Evolutionary conservation across 1,284 basidiomycete species (phyloP), one percentile per base, ranked within the genome.

Genomic region (Pseudozyma sp.): DNA sequence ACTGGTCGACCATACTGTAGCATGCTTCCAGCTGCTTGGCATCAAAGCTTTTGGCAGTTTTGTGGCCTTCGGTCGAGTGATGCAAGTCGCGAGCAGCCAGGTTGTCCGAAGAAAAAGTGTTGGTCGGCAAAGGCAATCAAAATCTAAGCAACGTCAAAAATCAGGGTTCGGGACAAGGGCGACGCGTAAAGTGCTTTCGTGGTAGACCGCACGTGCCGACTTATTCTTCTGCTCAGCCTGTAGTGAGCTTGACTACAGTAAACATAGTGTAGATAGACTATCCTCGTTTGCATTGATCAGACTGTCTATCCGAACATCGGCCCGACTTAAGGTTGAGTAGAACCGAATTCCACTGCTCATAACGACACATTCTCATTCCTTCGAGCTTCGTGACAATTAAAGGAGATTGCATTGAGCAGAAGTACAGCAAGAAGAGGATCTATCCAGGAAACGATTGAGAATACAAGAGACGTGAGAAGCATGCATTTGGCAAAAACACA

Each of bases 351-450:
- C 25, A 31, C 25, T 31, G 25, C 25, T 31, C 25, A 31, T 31
- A 31, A 31, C 25, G 25, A 31, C 25, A 31, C 25, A 31, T 31
- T 31, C 25, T 6, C 25, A 31, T 31, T 31, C 25, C 25, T 31
- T 31, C 25, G 25, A n/a, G 39, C 39, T 40, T 12, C 39, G 11
- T 25, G 25, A 60, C 50, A 40, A 45, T 60, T n/a, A 56, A 48
- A 60, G 34, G 36, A 12, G 39, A 31, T 50, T 50, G 51, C 16
- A 66, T 56, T 55, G 14, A 52, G 31, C 66, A 69, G 51, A 70
- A 70, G 67, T 64, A 70, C 67, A 70, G 50, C 39, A 44, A 16
- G 42, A 57, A 70, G 38, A 50, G 43, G 56, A 31, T 70, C 68
- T 70, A 70, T 70, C 62, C 54, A 47, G 35, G 34, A 44, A 18